Base-by-base conservation (phyloP, 2,329 filamentous ascomycete genomes). In the Aquanectria penicillioides region DNA sequence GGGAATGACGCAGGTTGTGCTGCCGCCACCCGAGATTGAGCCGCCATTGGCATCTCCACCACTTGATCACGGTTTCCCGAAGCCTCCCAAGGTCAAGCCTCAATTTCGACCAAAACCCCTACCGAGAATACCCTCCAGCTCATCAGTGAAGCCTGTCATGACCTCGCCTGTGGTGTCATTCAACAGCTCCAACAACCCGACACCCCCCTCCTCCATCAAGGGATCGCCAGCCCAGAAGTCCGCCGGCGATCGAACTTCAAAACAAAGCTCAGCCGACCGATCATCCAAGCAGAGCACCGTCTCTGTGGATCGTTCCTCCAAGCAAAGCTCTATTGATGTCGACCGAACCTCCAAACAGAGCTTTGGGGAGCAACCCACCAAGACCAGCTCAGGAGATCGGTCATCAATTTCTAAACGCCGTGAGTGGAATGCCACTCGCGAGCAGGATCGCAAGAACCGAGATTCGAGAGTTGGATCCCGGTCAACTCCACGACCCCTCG, bases 391-490 rank as follows among this genome's bases (percentile, higher is more conserved):
- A 11, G 40, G 68, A 25, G 72, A 75, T 34, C 67, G 71, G 22
- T 71, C 68, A 1, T 73, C 73, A 1, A 65, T 77, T 10, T 70
- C 71, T 4, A 70, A 71, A 17, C 73, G 73, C 22, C 71, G 73
- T 2, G 74, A 75, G 47, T 76, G 74, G 74, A 75, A 69, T 23
- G 69, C 69, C 7, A 61, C 61, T 6, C 69, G 70, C 6, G 70
- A 74, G 17, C 41, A 64, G 11, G 71, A 72, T 22, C 69, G 69
- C 28, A 69, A 65, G 38, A 52, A 49, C 3, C 60, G 48, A 5
- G 71, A 71, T 25, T 57, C 66, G 6, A 55, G 58, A 43, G 47
- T 63, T 9, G 52, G 66, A 22, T 64, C 67, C 9, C 67, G 65
- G 20, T 57, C 64, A 8, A 63, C 61, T n/a, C 62, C 67, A 4